These are phyloP conservation scores for Aphanomyces stellatus DNA, from an alignment of 352 stramenopile species.

Conservation along the genomic window DNA sequence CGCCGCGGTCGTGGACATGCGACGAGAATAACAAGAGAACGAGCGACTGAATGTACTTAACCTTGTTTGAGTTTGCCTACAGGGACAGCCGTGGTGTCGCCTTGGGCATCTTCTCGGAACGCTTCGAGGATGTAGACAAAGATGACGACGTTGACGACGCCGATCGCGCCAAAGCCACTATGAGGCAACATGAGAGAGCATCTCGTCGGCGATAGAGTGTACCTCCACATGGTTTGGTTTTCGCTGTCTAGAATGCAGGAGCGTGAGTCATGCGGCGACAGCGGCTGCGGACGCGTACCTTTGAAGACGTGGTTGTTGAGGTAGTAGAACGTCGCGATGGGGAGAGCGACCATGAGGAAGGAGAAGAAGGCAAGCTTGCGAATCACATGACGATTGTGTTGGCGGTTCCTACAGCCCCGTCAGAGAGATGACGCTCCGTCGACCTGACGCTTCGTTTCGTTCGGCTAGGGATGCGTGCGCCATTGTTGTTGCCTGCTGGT, in stretches of 20 bases:
- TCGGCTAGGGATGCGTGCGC: neutral
- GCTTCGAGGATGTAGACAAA: conserved; percentile 52
- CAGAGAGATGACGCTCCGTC: neutral
- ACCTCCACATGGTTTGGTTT: conserved; percentile 67
- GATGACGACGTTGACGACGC: conserved; percentile 72
- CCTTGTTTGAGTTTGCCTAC: conserved; percentile 18
- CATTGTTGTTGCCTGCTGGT: neutral
- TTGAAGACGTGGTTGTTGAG: conserved; percentile 38
- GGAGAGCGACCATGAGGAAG: conserved; percentile 51
- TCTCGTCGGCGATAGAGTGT: neutral
- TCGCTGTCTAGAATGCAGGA: conserved; percentile 28
- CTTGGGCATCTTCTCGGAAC: conserved; percentile 16
- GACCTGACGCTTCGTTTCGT: conserved; percentile 1
- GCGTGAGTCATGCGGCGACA: neutral
- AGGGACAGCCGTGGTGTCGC: neutral
- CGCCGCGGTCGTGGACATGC: conserved; percentile 60
- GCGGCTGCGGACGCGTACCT: conserved; percentile 24
- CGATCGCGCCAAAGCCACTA: conserved; percentile 60
- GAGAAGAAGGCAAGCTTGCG: conserved; percentile 68
- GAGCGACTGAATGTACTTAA: neutral
- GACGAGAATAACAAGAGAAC: conserved; percentile 21
- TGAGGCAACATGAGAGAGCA: neutral
- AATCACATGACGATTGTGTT: conserved; percentile 61
- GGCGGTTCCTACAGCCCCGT: conserved; percentile 37
- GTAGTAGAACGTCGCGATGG: conserved; percentile 53